Base-by-base conservation (phyloP, 768 basidiomycete genomes). In the Lactifluus volemus region DNA sequence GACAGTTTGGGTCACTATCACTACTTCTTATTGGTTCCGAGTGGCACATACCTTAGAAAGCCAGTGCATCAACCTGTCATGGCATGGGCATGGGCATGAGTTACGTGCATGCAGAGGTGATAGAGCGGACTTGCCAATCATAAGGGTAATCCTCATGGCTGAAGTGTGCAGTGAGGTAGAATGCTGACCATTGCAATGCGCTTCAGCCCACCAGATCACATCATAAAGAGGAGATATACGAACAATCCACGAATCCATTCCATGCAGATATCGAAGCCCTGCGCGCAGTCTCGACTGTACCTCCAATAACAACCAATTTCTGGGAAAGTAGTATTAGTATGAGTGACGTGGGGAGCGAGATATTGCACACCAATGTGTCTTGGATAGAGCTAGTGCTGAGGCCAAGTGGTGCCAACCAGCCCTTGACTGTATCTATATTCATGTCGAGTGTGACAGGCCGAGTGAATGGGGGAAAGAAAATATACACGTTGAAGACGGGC, bases 291-390 rank as follows among this genome's bases (percentile, higher is more conserved):
- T 92, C 90, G 19, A 92, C 86, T 0, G 90, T 92, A 1, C 91
- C 91, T 32, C 90, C 90, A 69, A 92, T 87, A 68, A 92, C 90
- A 42, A 93, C 90, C 29, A 92, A 79, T 86, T 90, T 92, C 90
- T 91, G 65, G 5, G n/a, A 41, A 29, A 48, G 5, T 38, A 11
- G 10, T 61, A 59, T 59, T 5, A 53, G 42, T 17, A 49, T 21
- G 53, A 21, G 7, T 19, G 45, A 44, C 5, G 15, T 21, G 17
- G 36, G 21, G 4, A 25, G 34, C 21, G n/a, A 39, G 34, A 45
- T 21, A 50, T 38, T 25, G 71, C 79, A 54, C 70, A 89, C 89
- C 38, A 92, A 76, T 44, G 89, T 90, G 65, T 91, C 89, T 64
- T 89, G 86, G 36, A 92, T 76, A 36, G 88, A 82, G 44, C 78